Base-by-base conservation (phyloP, 345 rosid genomes). In the Mercurialis annua region DNA sequence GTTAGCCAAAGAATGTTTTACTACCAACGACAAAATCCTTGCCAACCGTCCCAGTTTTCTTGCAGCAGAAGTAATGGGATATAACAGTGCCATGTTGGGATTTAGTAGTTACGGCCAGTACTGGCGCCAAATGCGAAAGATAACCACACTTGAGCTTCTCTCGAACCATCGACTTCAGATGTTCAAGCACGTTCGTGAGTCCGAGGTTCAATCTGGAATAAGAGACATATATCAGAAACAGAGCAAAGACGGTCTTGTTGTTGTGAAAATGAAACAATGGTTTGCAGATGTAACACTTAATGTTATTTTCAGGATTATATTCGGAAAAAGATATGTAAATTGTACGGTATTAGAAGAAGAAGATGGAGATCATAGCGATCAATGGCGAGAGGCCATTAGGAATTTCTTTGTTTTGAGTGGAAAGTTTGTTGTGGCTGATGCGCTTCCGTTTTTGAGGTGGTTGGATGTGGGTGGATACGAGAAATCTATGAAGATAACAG, bases 261-360 rank as follows among this genome's bases (percentile, higher is more conserved):
- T 53, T 24, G 70, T 79, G 38, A 83, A 83, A 14, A 69, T 81
- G 85, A 77, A 59, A 57, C 51, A 43, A 14, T 78, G 81, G 87
- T 72, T 84, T 0, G 53, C 51, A 20, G 63, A 61, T n/a, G 12
- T 73, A 34, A 15, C 77, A 0, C 10, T 74, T 0, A 84, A 84
- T 26, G 59, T 79, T 48, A 74, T 77, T 42, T 36, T 76, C 0
- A 70, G 60, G 65, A 58, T 73, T 12, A 16, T 81, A 0, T 70
- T 10, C 0, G 81, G 85, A 29, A 74, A 76, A 7, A 43, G 55
- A 55, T 62, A 52, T 5, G 14, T 1, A 21, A 43, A 26, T 8
- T 3, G 20, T 36, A 20, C 9, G 10, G 11, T 5, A 0, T 5
- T 26, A 4, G 48, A 54, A 23, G 75, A 46, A 42, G 34, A 63